Evolutionary conservation across 164 flowering plant genomes (phyloP).

Genomic region (Chloranthus sessilifolius): DNA sequence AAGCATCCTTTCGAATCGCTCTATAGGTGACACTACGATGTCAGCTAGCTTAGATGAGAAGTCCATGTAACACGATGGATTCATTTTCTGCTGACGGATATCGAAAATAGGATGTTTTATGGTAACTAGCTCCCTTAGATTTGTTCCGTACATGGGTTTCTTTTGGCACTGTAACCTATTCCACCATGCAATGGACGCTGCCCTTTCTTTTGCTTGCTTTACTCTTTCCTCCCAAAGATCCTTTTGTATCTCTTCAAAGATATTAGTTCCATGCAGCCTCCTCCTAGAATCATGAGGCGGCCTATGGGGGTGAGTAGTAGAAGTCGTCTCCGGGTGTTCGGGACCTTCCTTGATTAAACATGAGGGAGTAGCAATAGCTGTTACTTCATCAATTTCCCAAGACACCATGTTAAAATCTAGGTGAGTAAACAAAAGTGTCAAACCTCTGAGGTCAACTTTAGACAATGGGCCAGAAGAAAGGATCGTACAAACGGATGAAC

Average conservation of each 20-base stretch:
- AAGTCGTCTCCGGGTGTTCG: conserved; percentile 13
- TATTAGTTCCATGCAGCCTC: conserved; percentile 44
- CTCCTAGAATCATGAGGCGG: conserved; percentile 16
- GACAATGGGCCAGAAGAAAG: conserved; percentile 50
- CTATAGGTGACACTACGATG: conserved; percentile 74
- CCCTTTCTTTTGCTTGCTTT: conserved; percentile 65
- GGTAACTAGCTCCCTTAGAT: conserved; percentile 55
- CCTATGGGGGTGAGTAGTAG: conserved; percentile 17
- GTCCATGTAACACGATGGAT: conserved; percentile 43
- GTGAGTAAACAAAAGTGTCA: conserved; percentile 79
- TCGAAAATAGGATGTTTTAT: conserved; percentile 59
- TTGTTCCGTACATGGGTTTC: conserved; percentile 72
- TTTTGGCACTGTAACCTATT: conserved; percentile 78
- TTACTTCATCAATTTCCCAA: conserved; percentile 82
- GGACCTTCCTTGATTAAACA: conserved; percentile 44
- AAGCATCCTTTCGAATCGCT: conserved; percentile 61
- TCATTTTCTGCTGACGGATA: conserved; percentile 43
- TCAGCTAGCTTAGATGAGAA: conserved; percentile 78
- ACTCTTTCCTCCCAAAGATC: conserved; percentile 70
- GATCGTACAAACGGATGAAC: conserved; percentile 65
- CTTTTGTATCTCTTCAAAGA: conserved; percentile 79
- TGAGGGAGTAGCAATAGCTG: conserved; percentile 68
- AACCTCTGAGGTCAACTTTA: conserved; percentile 50
- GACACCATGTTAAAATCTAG: conserved; percentile 78
- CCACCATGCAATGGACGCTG: conserved; percentile 95